Percentiles rank a stretch among this genome's conserved stretches.
These are phyloP conservation scores for Metschnikowia sp. DNA, from an alignment of 805 yeast genomes.

Conservation along the genomic window DNA sequence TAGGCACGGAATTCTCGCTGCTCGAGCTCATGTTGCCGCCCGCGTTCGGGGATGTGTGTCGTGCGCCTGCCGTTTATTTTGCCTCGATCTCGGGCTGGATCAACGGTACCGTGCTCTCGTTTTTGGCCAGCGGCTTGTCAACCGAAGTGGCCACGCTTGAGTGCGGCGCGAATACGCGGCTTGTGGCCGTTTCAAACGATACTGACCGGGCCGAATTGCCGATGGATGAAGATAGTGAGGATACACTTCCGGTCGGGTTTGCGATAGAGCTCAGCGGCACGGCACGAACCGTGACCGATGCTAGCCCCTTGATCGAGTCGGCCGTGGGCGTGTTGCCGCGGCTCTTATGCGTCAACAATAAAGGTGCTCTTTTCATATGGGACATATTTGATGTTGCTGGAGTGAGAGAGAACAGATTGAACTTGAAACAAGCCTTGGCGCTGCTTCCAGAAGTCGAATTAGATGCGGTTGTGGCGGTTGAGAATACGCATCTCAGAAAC, in stretches of 20 bases:
- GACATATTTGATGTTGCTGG: constrained; percentile 57
- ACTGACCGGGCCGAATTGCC: constrained; percentile 73
- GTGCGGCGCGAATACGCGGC: constrained; percentile 10
- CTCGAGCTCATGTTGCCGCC: constrained; percentile 45
- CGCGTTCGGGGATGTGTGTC: constrained; percentile 48
- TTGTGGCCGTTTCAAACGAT: constrained; percentile 58
- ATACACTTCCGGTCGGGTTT: constrained; percentile 69
- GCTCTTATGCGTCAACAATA: constrained; percentile 57
- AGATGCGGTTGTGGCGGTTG: too few species aligned
- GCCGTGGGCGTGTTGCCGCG: constrained; percentile 61
- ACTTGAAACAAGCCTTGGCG: constrained; percentile 8
- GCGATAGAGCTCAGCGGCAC: constrained; percentile 54
- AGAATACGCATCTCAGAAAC: background rate
- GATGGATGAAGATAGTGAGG: constrained; percentile 60
- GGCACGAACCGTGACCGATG: constrained; percentile 41
- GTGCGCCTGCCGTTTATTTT: constrained; percentile 47
- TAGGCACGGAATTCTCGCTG: constrained; percentile 10
- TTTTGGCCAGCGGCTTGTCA: constrained; percentile 62
- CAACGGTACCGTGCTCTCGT: constrained; percentile 20
- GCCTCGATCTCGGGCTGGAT: constrained; percentile 42
- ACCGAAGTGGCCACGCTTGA: constrained; percentile 53
- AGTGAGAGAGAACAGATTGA: constrained; percentile 31
- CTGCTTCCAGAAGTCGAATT: background rate
- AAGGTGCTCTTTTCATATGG: constrained; percentile 63
- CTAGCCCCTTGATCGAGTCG: constrained; percentile 56